Base-by-base conservation (phyloP, 495 filamentous ascomycete genomes). In the Elasticomyces elasticus region DNA sequence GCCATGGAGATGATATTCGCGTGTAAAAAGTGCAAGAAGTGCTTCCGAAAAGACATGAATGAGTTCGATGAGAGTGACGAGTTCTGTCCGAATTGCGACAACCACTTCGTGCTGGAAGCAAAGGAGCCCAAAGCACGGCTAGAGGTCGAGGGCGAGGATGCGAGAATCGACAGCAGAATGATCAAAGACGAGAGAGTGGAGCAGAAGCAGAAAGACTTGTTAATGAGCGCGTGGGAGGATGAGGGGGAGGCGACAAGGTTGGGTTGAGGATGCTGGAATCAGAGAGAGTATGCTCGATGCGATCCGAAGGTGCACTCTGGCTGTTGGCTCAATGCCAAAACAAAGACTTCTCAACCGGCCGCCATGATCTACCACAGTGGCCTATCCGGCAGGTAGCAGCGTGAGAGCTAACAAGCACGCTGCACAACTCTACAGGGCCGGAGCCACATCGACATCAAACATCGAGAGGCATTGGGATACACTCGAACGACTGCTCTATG, bases 11-110 rank as follows among this genome's bases (percentile, higher is more conserved):
- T 98, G 89, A 74, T 72, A 0, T 96, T 98, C 63, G 89, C 85
- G 24, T 98, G 92, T 78, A 98, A 98, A 55, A 98, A 98, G 73
- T 98, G 92, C 80, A 87, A 84, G 60, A 97, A 96, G 73, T 88
- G 82, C 69, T 98, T 98, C 76, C 85, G 92, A 43, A 98, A 97
- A 72, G 86, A 96, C 62, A 81, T 83, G 17, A 69, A 78, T 48
- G 86, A 95, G 66, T 95, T 95, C 64, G 92, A 98, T 62, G 94
- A 96, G 59, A 81, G 87, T 67, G 94, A 98, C 74, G 94, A 98
- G 70, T 97, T 94, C 74, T 97, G 92, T 72, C 94, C 92, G n/a
- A 86, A 95, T 72, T 98, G 92, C 75, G 92, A 98, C 68, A 98
- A 98, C 69, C 92, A 97, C 70, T 98, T 89, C 65, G 84, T 97